These are phyloP conservation scores for Gremmenia infestans DNA, from an alignment of 2,329 filamentous ascomycete genomes.

Conservation along the genomic window DNA sequence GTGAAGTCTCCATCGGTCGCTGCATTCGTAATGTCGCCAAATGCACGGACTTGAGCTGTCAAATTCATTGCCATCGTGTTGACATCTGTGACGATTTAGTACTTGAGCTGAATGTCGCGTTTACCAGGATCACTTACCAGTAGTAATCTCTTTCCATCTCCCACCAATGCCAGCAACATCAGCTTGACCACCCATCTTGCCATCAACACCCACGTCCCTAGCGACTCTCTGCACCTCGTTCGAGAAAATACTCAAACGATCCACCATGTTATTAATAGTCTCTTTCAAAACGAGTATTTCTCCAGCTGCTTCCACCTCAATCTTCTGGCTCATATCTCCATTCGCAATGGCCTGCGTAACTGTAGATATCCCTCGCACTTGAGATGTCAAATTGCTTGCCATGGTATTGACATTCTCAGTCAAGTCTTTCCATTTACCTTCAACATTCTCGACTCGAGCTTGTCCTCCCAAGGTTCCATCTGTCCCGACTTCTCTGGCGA, in stretches of 20 bases:
- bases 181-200: conserved; percentile 97
- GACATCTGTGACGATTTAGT: conserved; percentile 25
- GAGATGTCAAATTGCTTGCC: conserved; percentile 62
- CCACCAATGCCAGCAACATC: conserved; percentile 90
- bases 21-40: conserved; percentile 96
- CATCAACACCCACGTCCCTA: conserved; percentile 93
- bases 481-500: conserved; percentile 92
- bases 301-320: conserved; percentile 90
- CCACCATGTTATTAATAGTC: conserved; percentile 99
- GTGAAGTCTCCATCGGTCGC: conserved; percentile 97
- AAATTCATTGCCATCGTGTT: conserved; percentile 53
- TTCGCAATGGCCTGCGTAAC: conserved; percentile 94
- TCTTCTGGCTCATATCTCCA: conserved; percentile 93
- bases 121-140: conserved; percentile 46
- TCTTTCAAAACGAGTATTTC: conserved; percentile 92
- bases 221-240: conserved; percentile 94
- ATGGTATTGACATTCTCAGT: conserved; percentile 84
- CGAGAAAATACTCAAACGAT: conserved; percentile 89
- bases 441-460: conserved; percentile 88
- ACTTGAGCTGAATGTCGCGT: not conserved
- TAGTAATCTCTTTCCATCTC: conserved; percentile 97
- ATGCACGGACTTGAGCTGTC: conserved; percentile 95
- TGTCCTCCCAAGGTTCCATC: conserved; percentile 93
- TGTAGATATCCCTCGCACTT: conserved; percentile 86
- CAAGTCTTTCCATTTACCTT: conserved; percentile 97